Percentiles rank a stretch among this genome's conserved stretches.
These are phyloP conservation scores for Arthrobotrys conoides DNA, from an alignment of 2,329 filamentous ascomycete species.

Conservation along the genomic window DNA sequence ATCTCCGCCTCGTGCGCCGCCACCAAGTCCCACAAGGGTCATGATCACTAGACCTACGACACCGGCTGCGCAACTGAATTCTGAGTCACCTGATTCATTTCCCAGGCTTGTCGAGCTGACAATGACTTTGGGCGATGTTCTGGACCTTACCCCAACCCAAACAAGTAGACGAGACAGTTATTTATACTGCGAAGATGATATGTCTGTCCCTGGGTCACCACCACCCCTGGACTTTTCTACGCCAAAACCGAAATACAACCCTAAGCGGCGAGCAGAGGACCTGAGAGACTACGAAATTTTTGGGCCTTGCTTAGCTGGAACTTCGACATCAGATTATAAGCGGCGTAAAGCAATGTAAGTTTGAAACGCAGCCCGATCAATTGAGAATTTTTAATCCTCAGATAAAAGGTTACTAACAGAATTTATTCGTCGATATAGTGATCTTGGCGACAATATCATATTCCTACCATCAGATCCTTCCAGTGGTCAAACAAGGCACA, in stretches of 20 bases:
- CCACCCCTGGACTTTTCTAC: slow-evolving; percentile 38
- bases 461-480: slow-evolving; percentile 12
- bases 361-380: too few species aligned
- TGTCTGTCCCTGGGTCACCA: slow-evolving; percentile 43
- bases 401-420: background rate
- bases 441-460: slow-evolving; percentile 34
- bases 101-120: slow-evolving; percentile 45
- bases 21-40: slow-evolving; percentile 45
- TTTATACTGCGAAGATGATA: slow-evolving; percentile 42
- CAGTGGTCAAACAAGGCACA: background rate
- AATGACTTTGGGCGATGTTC: slow-evolving; percentile 35
- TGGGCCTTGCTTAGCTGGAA: slow-evolving; percentile 10
- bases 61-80: background rate
- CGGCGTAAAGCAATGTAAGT: slow-evolving; percentile 25
- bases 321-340: background rate
- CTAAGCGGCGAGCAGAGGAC: slow-evolving; percentile 18
- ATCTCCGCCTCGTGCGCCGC: slow-evolving; percentile 53
- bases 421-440: background rate
- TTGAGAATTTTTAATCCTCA: too few species aligned
- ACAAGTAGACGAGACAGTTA: slow-evolving; percentile 8
- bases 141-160: slow-evolving; percentile 19
- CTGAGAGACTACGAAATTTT: slow-evolving; percentile 6
- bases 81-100: slow-evolving; percentile 19
- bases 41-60: background rate
- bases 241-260: slow-evolving; percentile 5